A percentile compares a stretch with the other conserved stretches of the same genome.
These are phyloP conservation scores for Vitis vinifera DNA, from an alignment of 164 flowering plant species.

Conservation along the genomic window ASM3070453v1 NC_081811.1:21535501-21536000, in stretches of 20 bases:
- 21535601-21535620: conserved; percentile 83
- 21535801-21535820: conserved; percentile 4
- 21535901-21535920: conserved; percentile 71
- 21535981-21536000: conserved; percentile 84
- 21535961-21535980: conserved; percentile 73
- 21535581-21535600: conserved; percentile 84
- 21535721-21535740: conserved; percentile 94
- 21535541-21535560: conserved; percentile 54
- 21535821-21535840: conserved; percentile 32
- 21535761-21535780: conserved; percentile 21
- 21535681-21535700: conserved; percentile 2
- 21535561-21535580: conserved; percentile 97
- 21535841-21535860: conserved; percentile 67
- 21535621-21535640: conserved; percentile 34
- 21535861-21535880: conserved; percentile 64
- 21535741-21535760: conserved; percentile 86
- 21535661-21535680: neutral
- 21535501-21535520: neutral
- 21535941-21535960: conserved; percentile 69
- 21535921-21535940: conserved; percentile 81
- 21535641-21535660: neutral
- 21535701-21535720: conserved; percentile 30
- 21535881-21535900: conserved; percentile 63
- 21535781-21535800: conserved; percentile 1
- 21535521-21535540: neutral